Base-by-base conservation (phyloP, 2,329 filamentous ascomycete genomes). In the Ophiosphaerella herpotricha region DNA sequence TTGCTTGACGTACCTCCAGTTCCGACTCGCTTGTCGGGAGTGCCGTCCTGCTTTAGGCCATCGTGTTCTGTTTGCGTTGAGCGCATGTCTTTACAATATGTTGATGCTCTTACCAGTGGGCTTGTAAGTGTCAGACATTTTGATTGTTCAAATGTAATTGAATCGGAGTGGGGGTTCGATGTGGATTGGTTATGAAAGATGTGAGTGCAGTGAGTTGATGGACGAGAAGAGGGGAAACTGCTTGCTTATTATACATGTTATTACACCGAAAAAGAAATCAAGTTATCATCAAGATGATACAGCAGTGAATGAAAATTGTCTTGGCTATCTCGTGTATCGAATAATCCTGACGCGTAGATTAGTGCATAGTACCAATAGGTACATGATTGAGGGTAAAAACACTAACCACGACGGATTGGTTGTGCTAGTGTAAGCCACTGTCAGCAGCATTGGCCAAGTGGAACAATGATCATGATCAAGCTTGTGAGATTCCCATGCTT, bases 1-100 rank as follows among this genome's bases (percentile, higher is more conserved):
- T n/a, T 7, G 7, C 23, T 9, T 16, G 13, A 36, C 23, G 14
- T 42, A 48, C 54, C 54, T 26, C 52, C 52, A 31, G 54, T 57
- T 11, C 54, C 54, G 7, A 57, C 54, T 7, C 54, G 43, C 47
- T 57, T 57, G 42, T 57, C 54, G 18, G 54, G 54, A 16, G 51
- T 53, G 16, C 54, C 54, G 32, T 57, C 54, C 18, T 57, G 54
- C 50, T 53, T 53, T 9, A 57, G 45, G 21, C 54, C 54, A 39
- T 41, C 47, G 42, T 57, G 47, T 47, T 57, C 52, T 46, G 38
- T 43, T 7, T 21, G 26, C 26, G 16, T 18, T 33, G 13, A 21
- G 39, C 37, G 33, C 23, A 26, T 16, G 7, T 7, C 11, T 13
- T 18, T 21, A 2, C 18, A 16, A 26, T 18, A 23, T 9, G 3